Conservation (phyloP, 441 rosid genomes). For the Erodium trifolium region DNA sequence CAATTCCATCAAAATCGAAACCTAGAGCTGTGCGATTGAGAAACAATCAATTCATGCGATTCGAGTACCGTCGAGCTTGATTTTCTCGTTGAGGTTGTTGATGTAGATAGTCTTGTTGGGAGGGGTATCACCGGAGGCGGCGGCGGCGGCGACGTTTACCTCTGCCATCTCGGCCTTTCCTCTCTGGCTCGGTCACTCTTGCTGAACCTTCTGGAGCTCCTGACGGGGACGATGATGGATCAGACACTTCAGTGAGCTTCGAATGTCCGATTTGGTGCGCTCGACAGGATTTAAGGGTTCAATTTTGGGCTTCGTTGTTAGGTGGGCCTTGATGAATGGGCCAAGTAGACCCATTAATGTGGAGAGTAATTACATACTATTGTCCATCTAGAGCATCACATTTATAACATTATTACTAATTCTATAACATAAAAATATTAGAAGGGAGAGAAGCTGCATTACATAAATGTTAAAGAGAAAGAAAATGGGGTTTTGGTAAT, state of each 20-base stretch:
- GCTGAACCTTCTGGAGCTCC: not conserved
- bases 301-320: too few relatives aligned
- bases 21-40: not conserved
- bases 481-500: too few relatives aligned
- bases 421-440: too few relatives aligned
- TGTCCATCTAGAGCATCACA: too few relatives aligned
- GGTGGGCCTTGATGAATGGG: too few relatives aligned
- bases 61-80: conserved; percentile 63
- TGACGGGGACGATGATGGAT: not conserved
- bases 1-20: not conserved
- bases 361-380: too few relatives aligned
- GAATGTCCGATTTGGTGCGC: not conserved
- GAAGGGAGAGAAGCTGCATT: too few relatives aligned
- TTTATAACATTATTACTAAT: too few relatives aligned
- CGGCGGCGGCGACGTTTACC: conserved; percentile 32
- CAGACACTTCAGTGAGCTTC: not conserved
- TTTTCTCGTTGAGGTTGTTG: conserved; percentile 95
- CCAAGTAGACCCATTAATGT: too few relatives aligned
- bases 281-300: too few relatives aligned
- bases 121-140: conserved; percentile 31
- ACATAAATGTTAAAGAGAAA: too few relatives aligned
- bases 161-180: conserved; percentile 35
- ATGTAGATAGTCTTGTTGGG: conserved; percentile 79
- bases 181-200: not conserved
- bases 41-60: not conserved